Evolutionary conservation across 768 basidiomycete species (phyloP).

Genomic region (Coprinellus micaceus): DNA sequence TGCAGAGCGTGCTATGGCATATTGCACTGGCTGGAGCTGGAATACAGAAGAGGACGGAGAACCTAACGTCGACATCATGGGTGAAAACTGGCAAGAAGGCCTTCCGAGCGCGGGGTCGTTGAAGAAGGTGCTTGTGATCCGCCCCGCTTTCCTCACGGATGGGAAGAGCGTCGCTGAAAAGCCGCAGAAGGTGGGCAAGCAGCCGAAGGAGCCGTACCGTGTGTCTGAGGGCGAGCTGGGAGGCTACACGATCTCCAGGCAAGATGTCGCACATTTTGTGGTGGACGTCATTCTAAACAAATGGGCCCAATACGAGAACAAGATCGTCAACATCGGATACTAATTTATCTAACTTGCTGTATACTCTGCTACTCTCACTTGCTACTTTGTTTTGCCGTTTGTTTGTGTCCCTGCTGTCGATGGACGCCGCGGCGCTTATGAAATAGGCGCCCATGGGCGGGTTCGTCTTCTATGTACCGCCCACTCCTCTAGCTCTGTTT

Average conservation of each 20-base stretch:
- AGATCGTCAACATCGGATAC: constrained; percentile 46
- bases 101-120: constrained; percentile 43
- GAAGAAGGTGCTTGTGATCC: constrained; percentile 44
- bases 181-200: neutral
- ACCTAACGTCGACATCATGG: constrained; percentile 38
- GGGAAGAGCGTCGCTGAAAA: constrained; percentile 44
- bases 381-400: no score
- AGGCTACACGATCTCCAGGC: constrained; percentile 51
- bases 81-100: constrained; percentile 40
- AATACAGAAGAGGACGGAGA: constrained; percentile 31
- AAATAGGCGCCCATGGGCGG: no score
- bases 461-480: no score
- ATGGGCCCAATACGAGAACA: constrained; percentile 53
- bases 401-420: no score
- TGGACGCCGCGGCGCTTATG: no score
- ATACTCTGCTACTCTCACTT: no score
- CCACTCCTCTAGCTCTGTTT: no score
- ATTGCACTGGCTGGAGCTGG: constrained; percentile 53
- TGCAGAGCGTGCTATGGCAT: constrained; percentile 46
- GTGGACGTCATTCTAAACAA: constrained; percentile 40
- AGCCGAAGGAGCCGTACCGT: constrained; percentile 33
- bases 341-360: no score
- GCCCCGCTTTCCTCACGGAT: constrained; percentile 58
- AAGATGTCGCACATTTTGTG: constrained; percentile 64
- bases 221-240: constrained; percentile 39